phyloP scores from a whole-genome alignment of 1,139 yeast genomes.

The Geotrichum candidum region DNA sequence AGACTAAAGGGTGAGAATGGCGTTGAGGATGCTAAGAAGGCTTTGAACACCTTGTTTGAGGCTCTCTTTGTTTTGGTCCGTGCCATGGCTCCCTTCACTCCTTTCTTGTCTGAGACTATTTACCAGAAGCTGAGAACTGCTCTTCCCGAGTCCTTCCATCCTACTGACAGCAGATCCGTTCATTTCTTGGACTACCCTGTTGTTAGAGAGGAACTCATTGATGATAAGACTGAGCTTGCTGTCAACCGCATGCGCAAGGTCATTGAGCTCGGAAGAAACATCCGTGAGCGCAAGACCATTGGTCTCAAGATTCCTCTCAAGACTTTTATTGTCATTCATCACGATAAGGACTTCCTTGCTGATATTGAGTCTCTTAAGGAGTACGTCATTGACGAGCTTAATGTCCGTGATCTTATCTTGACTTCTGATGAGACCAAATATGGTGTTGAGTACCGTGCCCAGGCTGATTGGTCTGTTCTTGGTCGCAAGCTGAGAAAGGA shows the following conservation, averaged over 20 bases:
- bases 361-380: constrained; percentile 74
- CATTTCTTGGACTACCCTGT: constrained; percentile 88
- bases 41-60: constrained; percentile 85
- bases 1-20: constrained; percentile 95
- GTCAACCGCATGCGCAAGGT: constrained; percentile 96
- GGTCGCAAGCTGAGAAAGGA: constrained; percentile 96
- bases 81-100: constrained; percentile 99
- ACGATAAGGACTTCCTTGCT: constrained; percentile 63
- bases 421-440: constrained; percentile 88
- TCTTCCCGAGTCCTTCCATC: constrained; percentile 46
- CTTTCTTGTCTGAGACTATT: constrained; percentile 86
- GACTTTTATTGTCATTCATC: constrained; percentile 78
- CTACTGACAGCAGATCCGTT: constrained; percentile 69
- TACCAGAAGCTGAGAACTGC: constrained; percentile 66
- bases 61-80: constrained; percentile 83
- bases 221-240: constrained; percentile 63
- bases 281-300: constrained; percentile 91
- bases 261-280: constrained; percentile 90
- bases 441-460: constrained; percentile 87
- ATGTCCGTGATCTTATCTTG: constrained; percentile 79
- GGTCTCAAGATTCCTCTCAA: constrained; percentile 93
- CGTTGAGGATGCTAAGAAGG: constrained; percentile 71
- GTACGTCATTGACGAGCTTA: constrained; percentile 85
- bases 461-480: constrained; percentile 97
- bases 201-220: constrained; percentile 77